Evolutionary conservation across 768 basidiomycete species (phyloP), one percentile per base, ranked within the genome.

Genomic region (Hemileccinum impolitum): DNA sequence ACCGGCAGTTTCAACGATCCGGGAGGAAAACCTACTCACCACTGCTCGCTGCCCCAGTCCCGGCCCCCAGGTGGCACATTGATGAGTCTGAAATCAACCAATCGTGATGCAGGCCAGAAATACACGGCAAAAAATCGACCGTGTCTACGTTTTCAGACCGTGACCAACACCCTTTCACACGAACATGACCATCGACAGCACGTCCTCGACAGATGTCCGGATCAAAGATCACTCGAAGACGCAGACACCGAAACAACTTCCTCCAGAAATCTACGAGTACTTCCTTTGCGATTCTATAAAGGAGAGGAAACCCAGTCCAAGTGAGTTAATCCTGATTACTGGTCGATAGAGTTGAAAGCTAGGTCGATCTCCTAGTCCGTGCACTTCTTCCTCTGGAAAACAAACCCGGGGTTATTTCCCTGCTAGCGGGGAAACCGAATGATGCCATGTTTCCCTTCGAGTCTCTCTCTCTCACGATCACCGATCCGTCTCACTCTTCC

Each of bases 341-440:
- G 7, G 36, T 32, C 13, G 23, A 41, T 41, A 21, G 1, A 17
- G 26, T 21, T n/a, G 14, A 32, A 43, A 25, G 11, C 6, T 39
- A 43, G 18, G 57, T 18, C 19, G 18, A 40, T 39, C 7, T 48
- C 54, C 43, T 54, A 87, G 84, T 88, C 49, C 75, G 84, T 53
- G 66, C 82, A 13, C 75, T 95, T n/a, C 77, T 82, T 49, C 90
- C 84, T 0, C 75, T 94, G 23, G 95, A 97, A 67, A 75, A 76
- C 18, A 77, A 72, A 1, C 91, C 93, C 0, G 89, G 89, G 0
- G 64, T 90, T 32, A 83, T 94, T 47, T 90, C 87, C 3, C 66
- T 94, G 28, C 79, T 94, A 7, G 94, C 93, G 0, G 95, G 95
- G 23, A 93, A 94, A 67, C 95, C 95, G 6, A 94, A 95, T 61